Conservation (phyloP, 495 filamentous ascomycete species). For the Hyaloscypha finlandica region DNA sequence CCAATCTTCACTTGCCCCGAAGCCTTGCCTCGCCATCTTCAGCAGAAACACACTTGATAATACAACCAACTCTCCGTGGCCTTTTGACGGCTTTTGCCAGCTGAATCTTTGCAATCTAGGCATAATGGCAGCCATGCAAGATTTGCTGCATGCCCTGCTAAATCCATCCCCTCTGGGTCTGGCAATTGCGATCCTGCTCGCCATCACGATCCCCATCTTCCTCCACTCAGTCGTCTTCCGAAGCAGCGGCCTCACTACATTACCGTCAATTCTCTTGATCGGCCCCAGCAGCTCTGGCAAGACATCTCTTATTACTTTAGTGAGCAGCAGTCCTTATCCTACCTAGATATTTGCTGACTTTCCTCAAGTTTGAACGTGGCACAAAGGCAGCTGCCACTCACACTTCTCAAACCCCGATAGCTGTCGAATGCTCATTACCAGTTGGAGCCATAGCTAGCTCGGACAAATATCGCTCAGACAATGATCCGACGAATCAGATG, state of each 20-base stretch:
- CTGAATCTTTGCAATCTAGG: not conserved
- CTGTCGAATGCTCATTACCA: constrained; percentile 73
- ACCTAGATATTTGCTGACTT: constrained; percentile 34
- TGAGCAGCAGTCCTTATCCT: constrained; percentile 39
- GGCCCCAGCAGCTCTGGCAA: constrained; percentile 88
- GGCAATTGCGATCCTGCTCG: constrained; percentile 64
- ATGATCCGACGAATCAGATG: constrained; percentile 67
- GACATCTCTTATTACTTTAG: constrained; percentile 81
- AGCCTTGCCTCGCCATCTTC: constrained; percentile 18
- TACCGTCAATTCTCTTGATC: constrained; percentile 81
- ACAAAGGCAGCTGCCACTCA: constrained; percentile 59
- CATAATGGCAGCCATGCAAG: constrained; percentile 21
- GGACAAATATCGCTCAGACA: constrained; percentile 67
- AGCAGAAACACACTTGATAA: not conserved
- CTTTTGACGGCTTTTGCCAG: not conserved
- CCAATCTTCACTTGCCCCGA: constrained; percentile 8
- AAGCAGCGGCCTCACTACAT: constrained; percentile 60
- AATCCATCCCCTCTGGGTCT: constrained; percentile 58
- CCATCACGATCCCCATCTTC: constrained; percentile 71
- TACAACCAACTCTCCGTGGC: not conserved
- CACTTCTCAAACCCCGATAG: constrained; percentile 75
- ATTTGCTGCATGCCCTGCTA: constrained; percentile 42
- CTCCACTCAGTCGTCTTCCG: constrained; percentile 77
- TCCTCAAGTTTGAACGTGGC: constrained; percentile 39
- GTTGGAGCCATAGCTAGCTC: constrained; percentile 60